Evolutionary conservation across 768 basidiomycete species (phyloP).

Genomic region (Mycena indigotica): DNA sequence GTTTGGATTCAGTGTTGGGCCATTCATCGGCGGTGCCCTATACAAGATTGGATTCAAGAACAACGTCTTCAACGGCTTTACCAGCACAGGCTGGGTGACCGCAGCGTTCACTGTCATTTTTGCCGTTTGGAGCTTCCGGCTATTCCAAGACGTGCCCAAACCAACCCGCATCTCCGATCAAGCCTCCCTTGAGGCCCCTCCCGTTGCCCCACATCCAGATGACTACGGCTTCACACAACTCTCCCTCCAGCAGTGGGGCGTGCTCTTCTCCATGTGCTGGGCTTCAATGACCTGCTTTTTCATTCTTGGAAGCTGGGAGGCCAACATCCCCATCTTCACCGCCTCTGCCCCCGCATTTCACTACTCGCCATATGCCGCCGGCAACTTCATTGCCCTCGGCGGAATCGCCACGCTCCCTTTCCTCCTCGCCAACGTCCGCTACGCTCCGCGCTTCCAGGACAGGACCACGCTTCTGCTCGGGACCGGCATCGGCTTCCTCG

Average conservation of each 20-base stretch:
- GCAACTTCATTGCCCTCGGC: conserved; percentile 72
- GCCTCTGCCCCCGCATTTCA: conserved; percentile 41
- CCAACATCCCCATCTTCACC: conserved; percentile 56
- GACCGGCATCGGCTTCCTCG: conserved; percentile 49
- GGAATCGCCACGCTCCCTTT: conserved; percentile 66
- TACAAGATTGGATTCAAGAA: conserved; percentile 62
- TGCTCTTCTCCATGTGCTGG: conserved; percentile 56
- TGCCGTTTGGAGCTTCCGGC: background rate
- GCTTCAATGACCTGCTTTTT: conserved; percentile 64
- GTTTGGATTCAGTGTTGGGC: conserved; percentile 62
- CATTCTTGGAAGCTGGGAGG: conserved; percentile 59
- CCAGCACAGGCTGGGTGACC: conserved; percentile 34
- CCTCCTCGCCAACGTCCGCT: conserved; percentile 60
- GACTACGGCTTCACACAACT: conserved; percentile 17
- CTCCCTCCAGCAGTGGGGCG: conserved; percentile 43
- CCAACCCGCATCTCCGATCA: background rate
- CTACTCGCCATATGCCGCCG: conserved; percentile 65
- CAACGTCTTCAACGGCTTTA: conserved; percentile 65
- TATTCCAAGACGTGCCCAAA: conserved; percentile 1
- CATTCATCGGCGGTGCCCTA: conserved; percentile 63
- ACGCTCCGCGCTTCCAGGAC: conserved; percentile 62
- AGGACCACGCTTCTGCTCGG: conserved; percentile 60
- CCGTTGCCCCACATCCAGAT: background rate
- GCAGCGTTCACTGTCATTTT: background rate
- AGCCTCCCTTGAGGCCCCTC: conserved; percentile 2